A percentile compares a stretch with the other conserved stretches of the same genome.
These are phyloP conservation scores for Gyromitra esculenta DNA, from an alignment of 2,329 filamentous ascomycete genomes.

Conservation along the genomic window DNA sequence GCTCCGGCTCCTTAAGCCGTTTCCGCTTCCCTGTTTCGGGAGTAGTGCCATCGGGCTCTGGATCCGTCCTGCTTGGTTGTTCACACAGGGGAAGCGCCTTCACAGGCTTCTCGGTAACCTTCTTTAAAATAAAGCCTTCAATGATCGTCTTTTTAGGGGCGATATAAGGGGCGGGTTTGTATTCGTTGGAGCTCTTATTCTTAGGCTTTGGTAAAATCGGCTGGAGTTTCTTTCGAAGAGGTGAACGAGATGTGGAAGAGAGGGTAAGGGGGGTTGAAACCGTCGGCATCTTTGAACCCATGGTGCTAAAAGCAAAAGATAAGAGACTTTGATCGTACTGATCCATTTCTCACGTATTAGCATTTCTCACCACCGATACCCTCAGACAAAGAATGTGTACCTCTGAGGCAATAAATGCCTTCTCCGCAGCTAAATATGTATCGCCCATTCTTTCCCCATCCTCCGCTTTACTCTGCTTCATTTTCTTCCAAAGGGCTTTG, in stretches of 20 bases:
- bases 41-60: too few species aligned
- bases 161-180: neutral
- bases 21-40: neutral
- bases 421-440: neutral
- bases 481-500: neutral
- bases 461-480: neutral
- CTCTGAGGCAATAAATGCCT: neutral
- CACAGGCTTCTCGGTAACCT: neutral
- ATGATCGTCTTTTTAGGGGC: neutral
- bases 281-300: too few species aligned
- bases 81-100: neutral
- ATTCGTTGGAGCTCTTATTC: neutral
- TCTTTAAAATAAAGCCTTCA: constrained; percentile 9
- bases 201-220: too few species aligned
- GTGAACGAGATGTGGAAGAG: neutral
- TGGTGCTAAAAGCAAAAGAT: neutral
- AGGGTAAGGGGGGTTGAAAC: too few species aligned
- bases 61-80: neutral
- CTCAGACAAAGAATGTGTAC: neutral
- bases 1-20: neutral
- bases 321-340: constrained; percentile 4
- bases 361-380: neutral
- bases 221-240: too few species aligned
- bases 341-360: neutral
- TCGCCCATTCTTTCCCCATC: neutral